phyloP scores from a whole-genome alignment of 2,329 filamentous ascomycete genomes.

The Trichoderma semiorbis region DNA sequence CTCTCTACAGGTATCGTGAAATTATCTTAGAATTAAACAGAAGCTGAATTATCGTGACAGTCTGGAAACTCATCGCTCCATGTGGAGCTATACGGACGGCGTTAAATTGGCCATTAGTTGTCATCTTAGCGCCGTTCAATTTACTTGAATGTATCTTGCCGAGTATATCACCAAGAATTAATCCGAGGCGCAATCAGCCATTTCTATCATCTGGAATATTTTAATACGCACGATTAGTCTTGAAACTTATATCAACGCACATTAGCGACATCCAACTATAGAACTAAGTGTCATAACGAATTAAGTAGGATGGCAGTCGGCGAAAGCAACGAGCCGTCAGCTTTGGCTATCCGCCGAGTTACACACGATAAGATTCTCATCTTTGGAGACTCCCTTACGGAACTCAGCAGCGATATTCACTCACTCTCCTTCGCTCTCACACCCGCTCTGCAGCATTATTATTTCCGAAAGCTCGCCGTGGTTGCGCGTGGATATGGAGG shows the following conservation, averaged over 20 bases:
- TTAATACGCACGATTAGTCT: background rate
- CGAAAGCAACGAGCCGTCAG: background rate
- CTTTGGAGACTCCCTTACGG: background rate
- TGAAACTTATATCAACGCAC: background rate
- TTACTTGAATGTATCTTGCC: background rate
- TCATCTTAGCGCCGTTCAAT: background rate
- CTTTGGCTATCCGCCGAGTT: background rate
- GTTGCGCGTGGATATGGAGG: slow-evolving; percentile 8
- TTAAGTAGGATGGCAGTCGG: background rate
- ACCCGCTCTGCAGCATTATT: slow-evolving; percentile 1
- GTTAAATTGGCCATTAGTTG: background rate
- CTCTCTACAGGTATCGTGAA: background rate
- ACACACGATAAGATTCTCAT: slow-evolving; percentile 6
- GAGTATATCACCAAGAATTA: background rate
- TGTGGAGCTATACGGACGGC: background rate
- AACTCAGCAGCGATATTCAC: slow-evolving; percentile 5
- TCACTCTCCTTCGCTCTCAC: slow-evolving; percentile 2
- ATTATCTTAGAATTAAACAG: background rate
- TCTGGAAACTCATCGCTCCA: background rate
- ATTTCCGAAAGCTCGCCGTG: slow-evolving; percentile 5
- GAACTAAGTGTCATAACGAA: background rate
- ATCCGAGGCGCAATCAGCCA: background rate
- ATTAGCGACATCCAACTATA: background rate
- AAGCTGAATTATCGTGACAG: background rate
- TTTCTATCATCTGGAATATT: background rate